Evolutionary conservation across 331 rosid species (phyloP), one percentile per base, ranked within the genome.

Genomic region (Arachis monticola): DNA sequence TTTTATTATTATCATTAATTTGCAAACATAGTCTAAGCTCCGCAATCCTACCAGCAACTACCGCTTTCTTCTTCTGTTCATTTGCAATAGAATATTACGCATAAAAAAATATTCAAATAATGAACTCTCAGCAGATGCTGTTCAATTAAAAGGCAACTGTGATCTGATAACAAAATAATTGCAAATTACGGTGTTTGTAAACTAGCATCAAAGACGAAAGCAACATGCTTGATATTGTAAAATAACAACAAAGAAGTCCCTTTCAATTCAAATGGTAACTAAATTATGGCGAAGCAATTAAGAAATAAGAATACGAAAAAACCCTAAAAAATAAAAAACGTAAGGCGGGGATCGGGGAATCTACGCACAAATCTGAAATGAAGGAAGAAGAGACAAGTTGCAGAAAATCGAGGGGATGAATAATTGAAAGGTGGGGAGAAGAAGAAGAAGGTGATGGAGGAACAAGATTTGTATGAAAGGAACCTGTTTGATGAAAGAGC

Each of bases 401-500:
- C 40, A 50, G 41, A 56, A 14, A 32, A 11, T 10, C 14, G 14
- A 57, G 58, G 22, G 22, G 7, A 2, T 2, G 42, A 5, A 70
- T 8, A 58, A 58, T 22, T 8, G 12, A 58, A 58, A 58, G 63
- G 41, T 32, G 38, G 63, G 40, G 30, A 13, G 10, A 63, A 55
- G 1, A 55, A 32, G 10, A 67, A 46, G 8, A 1, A 22, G 1
- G 14, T 38, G 5, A 11, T 2, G 40, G 22, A 11, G 10, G 40
- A 38, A 60, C 14, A 5, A 8, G 64, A 67, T 65, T 40, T 27
- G 75, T 0, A 38, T 1, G 35, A 40, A 35, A 10, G 12, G 55
- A 75, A 81, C 82, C 82, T 81, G 79, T n/a, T 70, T 50, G 78
- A 51, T 58, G 44, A 70, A 35, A 76, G 52, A 7, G 8, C 32